Base-by-base conservation (phyloP, 176 grass and related monocot genomes). In the Themeda triandra region DNA sequence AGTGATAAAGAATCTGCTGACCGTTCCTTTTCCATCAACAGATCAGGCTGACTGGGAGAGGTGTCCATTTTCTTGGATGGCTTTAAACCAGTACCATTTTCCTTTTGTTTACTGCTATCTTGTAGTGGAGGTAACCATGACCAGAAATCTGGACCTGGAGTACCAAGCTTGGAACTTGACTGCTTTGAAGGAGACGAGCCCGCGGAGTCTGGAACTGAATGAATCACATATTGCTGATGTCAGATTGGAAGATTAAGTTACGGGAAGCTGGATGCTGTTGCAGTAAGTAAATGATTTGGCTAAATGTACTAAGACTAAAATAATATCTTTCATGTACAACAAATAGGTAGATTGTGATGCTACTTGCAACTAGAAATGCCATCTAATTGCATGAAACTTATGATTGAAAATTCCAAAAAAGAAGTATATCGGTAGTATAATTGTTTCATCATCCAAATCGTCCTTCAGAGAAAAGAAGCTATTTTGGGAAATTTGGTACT, bases 121-220 rank as follows among this genome's bases (percentile, higher is more conserved):
- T 89, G 87, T 24, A 90, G 54, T 17, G 92, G 96, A 45, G 96
- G 96, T 83, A 91, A 86, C 96, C 96, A 96, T 13, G 93, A 98
- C 96, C 96, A 98, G 82, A 98, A 98, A 90, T 94, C 89, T 4
- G 96, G 96, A 31, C 93, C 96, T 19, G 96, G 93, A 90, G 91
- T 92, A 79, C 82, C 91, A 51, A 90, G 83, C 73, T 83, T 89
- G 27, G 81, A 83, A 80, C 62, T 73, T 77, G 71, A 35, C 58
- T 83, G 76, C 70, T 87, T 83, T 64, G 40, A 69, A 75, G 88
- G 42, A 63, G 72, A 83, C 76, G 85, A 80, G 85, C 62, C 46
- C 25, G 35, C 75, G 49, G 21, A 73, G 41, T 75, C 77, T 71
- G 28, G 29, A 40, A 74, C 85, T 95, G 79, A 60, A 85, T 76